These are phyloP conservation scores for Violaceomyces palustris DNA, from an alignment of 1,284 basidiomycete species.

Conservation along the genomic window DNA sequence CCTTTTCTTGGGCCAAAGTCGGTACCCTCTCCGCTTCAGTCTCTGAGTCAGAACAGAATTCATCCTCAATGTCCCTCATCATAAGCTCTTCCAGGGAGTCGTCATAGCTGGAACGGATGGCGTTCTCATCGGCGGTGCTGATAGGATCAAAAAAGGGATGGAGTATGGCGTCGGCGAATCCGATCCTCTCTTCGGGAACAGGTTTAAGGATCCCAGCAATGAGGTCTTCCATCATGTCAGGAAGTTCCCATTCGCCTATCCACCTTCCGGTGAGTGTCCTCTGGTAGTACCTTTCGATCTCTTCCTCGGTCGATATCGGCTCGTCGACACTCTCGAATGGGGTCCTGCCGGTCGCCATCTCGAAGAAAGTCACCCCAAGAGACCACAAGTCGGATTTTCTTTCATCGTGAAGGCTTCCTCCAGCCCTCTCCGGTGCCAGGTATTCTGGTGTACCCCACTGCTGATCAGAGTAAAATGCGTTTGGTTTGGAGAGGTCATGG, in stretches of 20 bases:
- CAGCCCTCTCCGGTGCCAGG: constrained; percentile 34
- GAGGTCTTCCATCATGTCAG: constrained; percentile 24
- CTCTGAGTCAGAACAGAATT: too few relatives aligned
- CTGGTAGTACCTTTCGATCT: constrained; percentile 33
- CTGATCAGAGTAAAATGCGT: constrained; percentile 25
- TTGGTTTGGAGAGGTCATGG: constrained; percentile 20
- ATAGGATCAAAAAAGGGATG: constrained; percentile 23
- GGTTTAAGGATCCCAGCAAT: constrained; percentile 27
- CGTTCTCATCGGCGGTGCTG: too few relatives aligned
- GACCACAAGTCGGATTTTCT: constrained; percentile 38
- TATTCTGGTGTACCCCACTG: constrained; percentile 42
- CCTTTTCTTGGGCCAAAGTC: too few relatives aligned
- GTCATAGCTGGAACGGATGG: too few relatives aligned
- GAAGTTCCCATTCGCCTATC: constrained; percentile 28
- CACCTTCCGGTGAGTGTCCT: constrained; percentile 26
- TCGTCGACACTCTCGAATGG: constrained; percentile 42
- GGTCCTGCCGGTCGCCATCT: constrained; percentile 39
- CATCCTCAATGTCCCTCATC: too few relatives aligned
- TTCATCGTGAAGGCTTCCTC: constrained; percentile 33
- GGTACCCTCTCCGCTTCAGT: too few relatives aligned
- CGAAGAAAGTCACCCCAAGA: constrained; percentile 43
- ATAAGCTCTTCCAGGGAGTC: neutral
- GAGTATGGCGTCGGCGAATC: constrained; percentile 22
- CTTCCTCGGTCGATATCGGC: constrained; percentile 25
- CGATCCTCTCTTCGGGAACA: constrained; percentile 15